These are phyloP conservation scores for Laburnicola sp. DNA, from an alignment of 2,329 filamentous ascomycete species.

Conservation along the genomic window DNA sequence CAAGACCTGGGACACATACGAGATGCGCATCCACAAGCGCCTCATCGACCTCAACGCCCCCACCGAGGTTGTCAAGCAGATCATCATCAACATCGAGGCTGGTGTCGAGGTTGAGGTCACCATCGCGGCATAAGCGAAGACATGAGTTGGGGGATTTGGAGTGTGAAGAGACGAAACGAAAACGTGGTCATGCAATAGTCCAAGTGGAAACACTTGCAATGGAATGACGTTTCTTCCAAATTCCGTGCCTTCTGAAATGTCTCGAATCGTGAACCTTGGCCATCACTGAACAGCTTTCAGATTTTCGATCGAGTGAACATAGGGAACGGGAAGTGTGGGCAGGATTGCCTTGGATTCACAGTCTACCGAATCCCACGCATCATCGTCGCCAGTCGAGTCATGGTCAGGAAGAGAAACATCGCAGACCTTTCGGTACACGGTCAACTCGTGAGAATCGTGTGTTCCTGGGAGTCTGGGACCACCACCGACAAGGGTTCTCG, in stretches of 20 bases:
- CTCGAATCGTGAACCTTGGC: background rate
- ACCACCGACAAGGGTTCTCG: slow-evolving; percentile 3
- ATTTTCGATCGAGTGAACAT: no score
- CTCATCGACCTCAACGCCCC: slow-evolving; percentile 98
- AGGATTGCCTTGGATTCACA: no score
- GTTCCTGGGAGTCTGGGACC: background rate
- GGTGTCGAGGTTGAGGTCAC: slow-evolving; percentile 93
- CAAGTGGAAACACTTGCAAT: slow-evolving; percentile 27
- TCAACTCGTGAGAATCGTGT: slow-evolving; percentile 2
- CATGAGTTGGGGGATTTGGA: slow-evolving; percentile 15
- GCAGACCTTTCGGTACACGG: background rate
- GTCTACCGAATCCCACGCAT: no score
- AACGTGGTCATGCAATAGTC: slow-evolving; percentile 33
- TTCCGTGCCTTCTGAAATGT: background rate
- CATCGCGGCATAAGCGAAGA: slow-evolving; percentile 70
- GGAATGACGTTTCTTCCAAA: slow-evolving; percentile 14
- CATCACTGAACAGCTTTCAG: no score
- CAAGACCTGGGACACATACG: slow-evolving; percentile 99
- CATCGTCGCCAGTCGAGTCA: background rate
- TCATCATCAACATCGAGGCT: slow-evolving; percentile 94
- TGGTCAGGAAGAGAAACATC: background rate
- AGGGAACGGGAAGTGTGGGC: no score
- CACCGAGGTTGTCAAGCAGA: slow-evolving; percentile 96
- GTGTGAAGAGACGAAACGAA: slow-evolving; percentile 21
- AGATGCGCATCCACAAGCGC: slow-evolving; percentile 99